Conservation (phyloP, 2,329 filamentous ascomycete genomes). For the Aspergillus flavus region DNA sequence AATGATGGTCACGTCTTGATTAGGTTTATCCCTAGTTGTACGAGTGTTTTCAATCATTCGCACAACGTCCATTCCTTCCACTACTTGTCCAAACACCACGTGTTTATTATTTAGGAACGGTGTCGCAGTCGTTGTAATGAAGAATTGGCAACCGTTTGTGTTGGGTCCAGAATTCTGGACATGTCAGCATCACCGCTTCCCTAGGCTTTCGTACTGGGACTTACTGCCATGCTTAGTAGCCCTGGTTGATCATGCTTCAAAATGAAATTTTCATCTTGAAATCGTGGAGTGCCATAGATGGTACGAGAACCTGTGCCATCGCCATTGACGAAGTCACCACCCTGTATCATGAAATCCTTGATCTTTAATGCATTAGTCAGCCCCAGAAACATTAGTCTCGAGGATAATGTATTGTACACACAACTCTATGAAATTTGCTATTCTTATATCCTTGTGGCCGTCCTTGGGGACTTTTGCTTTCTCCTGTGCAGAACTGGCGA, state of each 20-base stretch:
- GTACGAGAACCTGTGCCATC: slow-evolving; percentile 86
- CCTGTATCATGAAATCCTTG: slow-evolving; percentile 96
- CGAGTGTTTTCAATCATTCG: slow-evolving; percentile 90
- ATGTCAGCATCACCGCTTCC: slow-evolving; percentile 7
- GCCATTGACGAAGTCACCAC: slow-evolving; percentile 91
- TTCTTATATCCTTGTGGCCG: slow-evolving; percentile 92
- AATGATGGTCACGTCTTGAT: slow-evolving; percentile 78
- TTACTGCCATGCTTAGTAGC: slow-evolving; percentile 88
- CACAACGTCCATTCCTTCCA: slow-evolving; percentile 88
- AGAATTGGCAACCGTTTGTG: slow-evolving; percentile 95
- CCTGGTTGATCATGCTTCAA: slow-evolving; percentile 78
- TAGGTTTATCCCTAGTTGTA: slow-evolving; percentile 81
- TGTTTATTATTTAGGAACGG: slow-evolving; percentile 92
- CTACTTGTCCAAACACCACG: slow-evolving; percentile 89
- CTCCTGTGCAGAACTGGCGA: slow-evolving; percentile 93
- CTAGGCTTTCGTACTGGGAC: slow-evolving; percentile 36
- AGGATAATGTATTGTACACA: slow-evolving; percentile 49
- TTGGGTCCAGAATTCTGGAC: slow-evolving; percentile 82
- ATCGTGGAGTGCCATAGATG: slow-evolving; percentile 84
- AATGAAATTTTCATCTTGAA: slow-evolving; percentile 87
- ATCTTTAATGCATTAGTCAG: slow-evolving; percentile 59
- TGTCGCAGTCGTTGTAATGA: slow-evolving; percentile 87
- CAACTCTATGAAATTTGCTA: slow-evolving; percentile 90
- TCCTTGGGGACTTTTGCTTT: slow-evolving; percentile 76
- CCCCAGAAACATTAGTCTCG: neutral